Base-by-base conservation (phyloP, 805 yeast species). In the Suhomyces sp. region DNA sequence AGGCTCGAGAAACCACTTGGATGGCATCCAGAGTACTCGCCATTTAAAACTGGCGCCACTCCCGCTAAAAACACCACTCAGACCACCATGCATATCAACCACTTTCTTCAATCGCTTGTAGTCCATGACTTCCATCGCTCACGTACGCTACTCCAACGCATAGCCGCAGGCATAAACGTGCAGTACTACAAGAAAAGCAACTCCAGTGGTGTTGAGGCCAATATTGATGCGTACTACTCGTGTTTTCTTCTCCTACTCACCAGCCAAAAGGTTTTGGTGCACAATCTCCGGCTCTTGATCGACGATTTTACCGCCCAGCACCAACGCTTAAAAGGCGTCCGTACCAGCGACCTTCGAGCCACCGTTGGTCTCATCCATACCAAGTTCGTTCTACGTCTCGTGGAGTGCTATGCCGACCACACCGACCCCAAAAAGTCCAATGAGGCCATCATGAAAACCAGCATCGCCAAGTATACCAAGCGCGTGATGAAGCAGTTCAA, bases 61-160 rank as follows among this genome's bases (percentile, higher is more conserved):
- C 9, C 29, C 8, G 6, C 13, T 1, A 31, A 5, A 7, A 55
- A 56, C 37, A 25, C 25, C 21, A 7, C 51, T 21, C 51, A 53
- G 12, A 47, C 53, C 21, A 52, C 40, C 29, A 37, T 53, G 2
- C 43, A 54, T n/a, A 51, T 60, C 20, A 60, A 59, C 47, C 47
- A 49, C 24, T 57, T 60, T 13, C 46, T 60, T 39, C 56, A 53
- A 31, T 51, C 64, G 2, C 45, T 60, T 3, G 22, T 59, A 39
- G 25, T 37, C 12, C 49, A 54, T 25, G 62, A 60, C 43, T 52
- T 53, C 40, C 41, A 49, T 21, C 53, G 56, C 13, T 47, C 61
- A 3, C 37, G 54, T 4, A 21, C 37, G 20, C n/a, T 59, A 4
- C 46, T 60, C 10, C 27, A 20, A 2, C 51, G 47, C 8, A 37